These are phyloP conservation scores for Russula vinacea DNA, from an alignment of 768 basidiomycete species.

Conservation along the genomic window DNA sequence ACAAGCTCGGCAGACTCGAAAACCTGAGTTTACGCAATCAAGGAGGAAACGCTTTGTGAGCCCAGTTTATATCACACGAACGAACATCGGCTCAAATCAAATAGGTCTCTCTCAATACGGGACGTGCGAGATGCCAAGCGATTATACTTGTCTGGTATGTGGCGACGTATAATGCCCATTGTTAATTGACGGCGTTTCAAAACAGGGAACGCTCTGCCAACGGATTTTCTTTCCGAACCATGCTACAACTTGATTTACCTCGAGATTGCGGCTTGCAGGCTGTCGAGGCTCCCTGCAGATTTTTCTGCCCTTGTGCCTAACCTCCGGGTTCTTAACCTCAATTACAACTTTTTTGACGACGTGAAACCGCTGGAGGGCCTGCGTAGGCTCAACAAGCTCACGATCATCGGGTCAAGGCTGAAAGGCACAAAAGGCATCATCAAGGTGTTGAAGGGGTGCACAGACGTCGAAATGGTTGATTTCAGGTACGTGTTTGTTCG, in stretches of 20 bases:
- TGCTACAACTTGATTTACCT: constrained; percentile 91
- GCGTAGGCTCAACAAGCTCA: constrained; percentile 74
- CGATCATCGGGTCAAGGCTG: constrained; percentile 79
- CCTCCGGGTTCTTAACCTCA: constrained; percentile 86
- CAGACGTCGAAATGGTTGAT: constrained; percentile 85
- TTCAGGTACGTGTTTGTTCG: constrained; percentile 61
- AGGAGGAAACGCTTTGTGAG: constrained; percentile 69
- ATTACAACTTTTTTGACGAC: constrained; percentile 94
- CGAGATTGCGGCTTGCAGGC: constrained; percentile 84
- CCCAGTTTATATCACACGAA: constrained; percentile 36
- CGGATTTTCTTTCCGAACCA: constrained; percentile 60
- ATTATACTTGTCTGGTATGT: constrained; percentile 89
- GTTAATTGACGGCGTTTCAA: constrained; percentile 30
- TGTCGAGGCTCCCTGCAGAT: constrained; percentile 68
- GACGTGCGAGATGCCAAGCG: constrained; percentile 91
- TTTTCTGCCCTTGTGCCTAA: constrained; percentile 72
- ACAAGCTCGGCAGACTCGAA: constrained; percentile 69
- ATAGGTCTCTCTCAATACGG: constrained; percentile 46
- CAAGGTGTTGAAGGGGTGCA: constrained; percentile 64
- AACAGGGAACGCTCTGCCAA: constrained; percentile 68
- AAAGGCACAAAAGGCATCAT: constrained; percentile 72
- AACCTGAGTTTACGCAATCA: constrained; percentile 92
- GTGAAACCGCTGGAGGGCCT: constrained; percentile 65
- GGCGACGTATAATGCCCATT: constrained; percentile 29
- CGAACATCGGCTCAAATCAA: constrained; percentile 29